Conservation (phyloP, 768 basidiomycete genomes). For the Cubamyces lactineus region DNA sequence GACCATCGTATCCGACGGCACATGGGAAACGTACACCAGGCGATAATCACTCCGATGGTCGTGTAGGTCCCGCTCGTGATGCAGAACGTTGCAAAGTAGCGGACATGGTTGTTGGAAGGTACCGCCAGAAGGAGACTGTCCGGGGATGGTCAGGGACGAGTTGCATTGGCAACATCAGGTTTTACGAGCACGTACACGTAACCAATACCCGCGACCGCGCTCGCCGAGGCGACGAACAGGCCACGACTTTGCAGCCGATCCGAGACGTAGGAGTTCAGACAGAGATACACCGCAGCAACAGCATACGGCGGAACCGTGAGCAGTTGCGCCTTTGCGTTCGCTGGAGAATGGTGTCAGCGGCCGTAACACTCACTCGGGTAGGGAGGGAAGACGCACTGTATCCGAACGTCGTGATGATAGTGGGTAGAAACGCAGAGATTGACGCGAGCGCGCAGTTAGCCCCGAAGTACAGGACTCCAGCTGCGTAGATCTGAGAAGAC, state of each 20-base stretch:
- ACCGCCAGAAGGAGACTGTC: constrained; percentile 58
- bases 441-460: constrained; percentile 78
- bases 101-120: constrained; percentile 54
- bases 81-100: constrained; percentile 78
- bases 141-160: neutral
- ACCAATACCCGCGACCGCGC: constrained; percentile 54
- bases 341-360: constrained; percentile 37
- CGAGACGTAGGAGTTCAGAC: constrained; percentile 58
- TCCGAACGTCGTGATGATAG: constrained; percentile 75
- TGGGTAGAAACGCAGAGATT: constrained; percentile 82
- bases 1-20: neutral
- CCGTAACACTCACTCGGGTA: too few species aligned
- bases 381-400: constrained; percentile 50
- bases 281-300: constrained; percentile 61
- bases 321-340: constrained; percentile 64
- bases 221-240: constrained; percentile 47
- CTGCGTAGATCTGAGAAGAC: constrained; percentile 54
- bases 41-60: constrained; percentile 68
- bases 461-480: constrained; percentile 78
- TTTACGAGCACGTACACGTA: constrained; percentile 54
- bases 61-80: constrained; percentile 78
- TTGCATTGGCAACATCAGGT: neutral
- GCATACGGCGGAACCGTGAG: constrained; percentile 82
- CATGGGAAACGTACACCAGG: constrained; percentile 63
- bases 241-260: constrained; percentile 67